These are phyloP conservation scores for Backusella australiensis DNA, from an alignment of 192 early-diverging fungal species.

Conservation along the genomic window DNA sequence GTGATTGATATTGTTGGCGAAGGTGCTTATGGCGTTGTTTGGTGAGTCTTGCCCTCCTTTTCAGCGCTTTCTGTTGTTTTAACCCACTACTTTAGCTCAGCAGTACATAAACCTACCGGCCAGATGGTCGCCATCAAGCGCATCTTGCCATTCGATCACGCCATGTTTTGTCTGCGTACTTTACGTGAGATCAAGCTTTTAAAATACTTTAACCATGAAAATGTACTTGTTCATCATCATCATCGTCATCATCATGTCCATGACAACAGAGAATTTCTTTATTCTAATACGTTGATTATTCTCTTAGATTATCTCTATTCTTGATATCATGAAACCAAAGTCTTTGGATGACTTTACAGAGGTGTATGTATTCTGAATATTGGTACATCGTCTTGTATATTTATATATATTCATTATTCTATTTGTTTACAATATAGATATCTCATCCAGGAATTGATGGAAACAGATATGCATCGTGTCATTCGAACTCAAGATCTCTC, in stretches of 20 bases:
- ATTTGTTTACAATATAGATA: slow-evolving; percentile 45
- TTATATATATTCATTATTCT: background rate
- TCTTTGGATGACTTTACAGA: slow-evolving; percentile 83
- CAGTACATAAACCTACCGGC: slow-evolving; percentile 76
- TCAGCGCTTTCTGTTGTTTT: too few relatives aligned
- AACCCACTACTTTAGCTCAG: slow-evolving; percentile 52
- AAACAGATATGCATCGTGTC: slow-evolving; percentile 97
- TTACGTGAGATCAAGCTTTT: slow-evolving; percentile 83
- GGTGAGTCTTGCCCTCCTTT: slow-evolving; percentile 51
- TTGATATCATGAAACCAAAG: slow-evolving; percentile 90
- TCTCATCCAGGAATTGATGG: slow-evolving; percentile 98
- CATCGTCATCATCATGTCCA: background rate
- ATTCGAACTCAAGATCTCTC: slow-evolving; percentile 94
- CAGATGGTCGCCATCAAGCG: slow-evolving; percentile 91
- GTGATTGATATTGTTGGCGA: slow-evolving; percentile 84
- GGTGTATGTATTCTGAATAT: slow-evolving; percentile 55
- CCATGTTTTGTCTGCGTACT: slow-evolving; percentile 82
- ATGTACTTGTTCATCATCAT: slow-evolving; percentile 44
- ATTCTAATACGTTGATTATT: background rate
- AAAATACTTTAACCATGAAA: slow-evolving; percentile 84
- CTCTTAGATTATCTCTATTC: slow-evolving; percentile 81
- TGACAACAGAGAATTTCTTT: background rate
- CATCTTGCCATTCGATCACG: slow-evolving; percentile 82
- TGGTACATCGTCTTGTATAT: too few relatives aligned
- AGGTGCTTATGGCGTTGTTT: slow-evolving; percentile 93